Evolutionary conservation across 1,284 basidiomycete genomes (phyloP).

Genomic region (Porodaedalea pini): DNA sequence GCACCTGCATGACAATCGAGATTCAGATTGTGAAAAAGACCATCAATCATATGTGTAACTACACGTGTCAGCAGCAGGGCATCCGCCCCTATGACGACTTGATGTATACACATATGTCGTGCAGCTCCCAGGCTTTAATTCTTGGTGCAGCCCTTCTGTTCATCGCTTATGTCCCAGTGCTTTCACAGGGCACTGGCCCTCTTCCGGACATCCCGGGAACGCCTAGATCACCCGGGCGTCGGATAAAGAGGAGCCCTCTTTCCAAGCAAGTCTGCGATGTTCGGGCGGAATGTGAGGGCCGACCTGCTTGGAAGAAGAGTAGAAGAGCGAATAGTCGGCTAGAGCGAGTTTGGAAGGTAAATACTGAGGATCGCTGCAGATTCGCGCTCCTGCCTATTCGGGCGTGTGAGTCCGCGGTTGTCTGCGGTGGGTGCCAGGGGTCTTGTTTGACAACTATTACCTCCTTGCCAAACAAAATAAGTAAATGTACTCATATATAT

Average conservation of each 20-base stretch:
- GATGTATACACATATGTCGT: background rate
- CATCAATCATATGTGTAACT: constrained; percentile 9
- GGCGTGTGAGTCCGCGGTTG: background rate
- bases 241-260: constrained; percentile 1
- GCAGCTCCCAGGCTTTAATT: background rate
- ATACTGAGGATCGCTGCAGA: background rate
- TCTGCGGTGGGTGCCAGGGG: constrained; percentile 4
- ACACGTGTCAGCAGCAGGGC: constrained; percentile 9
- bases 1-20: background rate
- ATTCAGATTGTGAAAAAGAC: background rate
- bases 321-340: constrained; percentile 5
- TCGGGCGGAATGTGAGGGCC: background rate
- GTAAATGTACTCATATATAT: background rate
- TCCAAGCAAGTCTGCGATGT: constrained; percentile 5
- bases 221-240: constrained; percentile 11
- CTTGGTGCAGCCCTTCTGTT: background rate
- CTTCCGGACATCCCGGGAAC: background rate
- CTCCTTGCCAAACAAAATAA: background rate
- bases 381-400: background rate
- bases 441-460: background rate
- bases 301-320: background rate
- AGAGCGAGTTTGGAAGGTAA: background rate
- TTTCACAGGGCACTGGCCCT: background rate
- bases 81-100: constrained; percentile 14
- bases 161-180: background rate